Evolutionary conservation across 352 stramenopile genomes (phyloP).

Genomic region (Globisporangium canariense): DNA sequence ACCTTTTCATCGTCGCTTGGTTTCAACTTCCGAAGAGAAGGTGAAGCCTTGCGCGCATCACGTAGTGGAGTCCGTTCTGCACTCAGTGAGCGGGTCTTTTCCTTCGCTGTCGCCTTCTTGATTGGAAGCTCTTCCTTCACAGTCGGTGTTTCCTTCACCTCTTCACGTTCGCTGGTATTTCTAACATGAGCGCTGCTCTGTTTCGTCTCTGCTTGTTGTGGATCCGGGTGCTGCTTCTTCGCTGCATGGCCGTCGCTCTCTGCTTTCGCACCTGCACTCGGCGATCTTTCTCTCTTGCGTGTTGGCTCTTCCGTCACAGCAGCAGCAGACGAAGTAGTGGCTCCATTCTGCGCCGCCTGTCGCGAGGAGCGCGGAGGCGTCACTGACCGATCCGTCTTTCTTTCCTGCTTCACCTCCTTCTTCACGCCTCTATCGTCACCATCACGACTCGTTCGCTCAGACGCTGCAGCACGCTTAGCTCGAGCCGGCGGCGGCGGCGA

Average conservation of each 20-base stretch:
- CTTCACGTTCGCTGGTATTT: neutral
- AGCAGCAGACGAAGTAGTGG: neutral
- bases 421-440: conserved; percentile 4
- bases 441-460: neutral
- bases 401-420: neutral
- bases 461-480: neutral
- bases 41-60: neutral
- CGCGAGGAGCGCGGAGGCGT: conserved; percentile 11
- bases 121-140: neutral
- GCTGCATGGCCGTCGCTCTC: conserved; percentile 2
- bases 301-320: conserved; percentile 1
- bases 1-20: neutral
- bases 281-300: conserved; percentile 14
- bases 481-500: conserved; percentile 9
- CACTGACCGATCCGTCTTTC: neutral
- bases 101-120: neutral
- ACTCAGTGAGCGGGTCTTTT: conserved; percentile 5
- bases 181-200: conserved; percentile 2
- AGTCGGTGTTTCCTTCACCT: neutral
- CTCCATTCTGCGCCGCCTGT: neutral
- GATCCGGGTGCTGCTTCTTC: neutral
- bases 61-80: conserved; percentile 6
- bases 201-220: neutral
- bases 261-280: conserved; percentile 8
- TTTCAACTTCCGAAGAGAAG: conserved; percentile 8